A percentile compares a stretch with the other conserved stretches of the same genome.
Evolutionary conservation across 495 filamentous ascomycete genomes (phyloP).

Genomic region (Aspergillus steynii): DNA sequence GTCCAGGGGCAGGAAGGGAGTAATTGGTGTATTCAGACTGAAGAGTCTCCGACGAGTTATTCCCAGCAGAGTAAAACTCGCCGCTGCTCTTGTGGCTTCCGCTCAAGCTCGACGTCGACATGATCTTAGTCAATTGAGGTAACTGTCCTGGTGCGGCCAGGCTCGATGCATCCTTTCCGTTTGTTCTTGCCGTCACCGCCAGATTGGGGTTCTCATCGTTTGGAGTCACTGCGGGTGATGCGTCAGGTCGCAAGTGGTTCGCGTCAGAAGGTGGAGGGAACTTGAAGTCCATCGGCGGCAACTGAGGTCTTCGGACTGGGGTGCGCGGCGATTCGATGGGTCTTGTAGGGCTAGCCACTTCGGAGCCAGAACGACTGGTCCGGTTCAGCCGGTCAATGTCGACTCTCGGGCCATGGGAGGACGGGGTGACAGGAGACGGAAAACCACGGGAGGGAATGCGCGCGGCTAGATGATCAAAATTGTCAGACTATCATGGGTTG

Average conservation of each 20-base stretch:
- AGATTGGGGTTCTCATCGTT: slow-evolving; percentile 20
- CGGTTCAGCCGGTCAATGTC: slow-evolving; percentile 32
- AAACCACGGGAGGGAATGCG: slow-evolving; percentile 29
- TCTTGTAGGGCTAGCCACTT: slow-evolving; percentile 31
- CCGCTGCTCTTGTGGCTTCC: slow-evolving; percentile 79
- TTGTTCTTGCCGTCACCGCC: slow-evolving; percentile 14
- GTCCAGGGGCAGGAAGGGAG: slow-evolving; percentile 47
- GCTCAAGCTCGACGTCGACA: slow-evolving; percentile 69
- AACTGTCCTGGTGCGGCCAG: slow-evolving; percentile 48
- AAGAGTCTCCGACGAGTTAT: slow-evolving; percentile 89
- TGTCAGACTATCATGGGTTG: slow-evolving; percentile 5
- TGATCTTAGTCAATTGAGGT: slow-evolving; percentile 64
- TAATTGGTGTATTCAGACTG: slow-evolving; percentile 85
- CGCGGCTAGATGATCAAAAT: slow-evolving; percentile 15
- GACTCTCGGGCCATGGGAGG: slow-evolving; percentile 26
- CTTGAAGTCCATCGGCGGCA: slow-evolving; percentile 62
- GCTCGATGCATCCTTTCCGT: slow-evolving; percentile 20
- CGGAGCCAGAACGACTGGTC: slow-evolving; percentile 25
- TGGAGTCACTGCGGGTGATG: slow-evolving; percentile 33
- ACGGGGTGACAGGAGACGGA: slow-evolving; percentile 30
- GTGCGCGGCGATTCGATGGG: slow-evolving; percentile 27
- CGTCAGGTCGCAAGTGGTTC: slow-evolving; percentile 33
- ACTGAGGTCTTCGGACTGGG: slow-evolving; percentile 37
- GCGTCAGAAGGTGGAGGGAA: slow-evolving; percentile 57
- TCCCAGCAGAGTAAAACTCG: slow-evolving; percentile 92